These are phyloP conservation scores for Colletotrichum eremochloae DNA, from an alignment of 2,329 filamentous ascomycete species.

Conservation along the genomic window DNA sequence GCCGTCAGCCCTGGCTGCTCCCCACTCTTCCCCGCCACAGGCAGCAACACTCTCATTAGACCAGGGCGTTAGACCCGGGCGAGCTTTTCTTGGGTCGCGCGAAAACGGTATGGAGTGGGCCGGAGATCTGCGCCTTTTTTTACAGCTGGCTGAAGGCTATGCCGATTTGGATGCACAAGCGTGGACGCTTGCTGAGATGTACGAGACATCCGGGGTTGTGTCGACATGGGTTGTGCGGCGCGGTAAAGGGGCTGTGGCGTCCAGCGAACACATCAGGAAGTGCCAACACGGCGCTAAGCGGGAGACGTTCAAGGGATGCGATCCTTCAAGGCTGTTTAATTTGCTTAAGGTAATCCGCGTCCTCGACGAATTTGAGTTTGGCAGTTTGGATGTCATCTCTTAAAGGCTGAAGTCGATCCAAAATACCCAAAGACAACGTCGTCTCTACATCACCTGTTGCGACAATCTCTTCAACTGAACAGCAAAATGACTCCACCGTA, in stretches of 20 bases:
- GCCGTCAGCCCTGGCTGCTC: neutral
- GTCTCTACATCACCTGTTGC: no score
- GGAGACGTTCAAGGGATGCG: neutral
- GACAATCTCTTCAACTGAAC: neutral
- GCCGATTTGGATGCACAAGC: constrained; percentile 1
- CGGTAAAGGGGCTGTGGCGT: constrained; percentile 22
- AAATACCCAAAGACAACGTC: neutral
- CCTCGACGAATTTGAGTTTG: neutral
- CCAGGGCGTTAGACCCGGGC: neutral
- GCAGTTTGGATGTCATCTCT: neutral
- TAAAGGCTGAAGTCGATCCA: neutral
- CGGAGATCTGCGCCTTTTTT: constrained; percentile 11
- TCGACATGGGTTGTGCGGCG: neutral
- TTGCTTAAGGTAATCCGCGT: neutral
- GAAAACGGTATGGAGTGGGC: neutral
- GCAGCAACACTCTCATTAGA: neutral
- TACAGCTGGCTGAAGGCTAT: constrained; percentile 1
- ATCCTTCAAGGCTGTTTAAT: neutral
- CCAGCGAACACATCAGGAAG: neutral
- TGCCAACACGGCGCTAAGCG: neutral
- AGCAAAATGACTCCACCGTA: constrained; percentile 46
- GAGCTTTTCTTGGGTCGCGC: neutral
- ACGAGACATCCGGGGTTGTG: constrained; percentile 35
- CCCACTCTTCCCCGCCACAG: neutral
- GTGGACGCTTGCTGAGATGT: constrained; percentile 20